Evolutionary conservation across 2,329 filamentous ascomycete species (phyloP).

Genomic region (Talaromyces sp.): DNA sequence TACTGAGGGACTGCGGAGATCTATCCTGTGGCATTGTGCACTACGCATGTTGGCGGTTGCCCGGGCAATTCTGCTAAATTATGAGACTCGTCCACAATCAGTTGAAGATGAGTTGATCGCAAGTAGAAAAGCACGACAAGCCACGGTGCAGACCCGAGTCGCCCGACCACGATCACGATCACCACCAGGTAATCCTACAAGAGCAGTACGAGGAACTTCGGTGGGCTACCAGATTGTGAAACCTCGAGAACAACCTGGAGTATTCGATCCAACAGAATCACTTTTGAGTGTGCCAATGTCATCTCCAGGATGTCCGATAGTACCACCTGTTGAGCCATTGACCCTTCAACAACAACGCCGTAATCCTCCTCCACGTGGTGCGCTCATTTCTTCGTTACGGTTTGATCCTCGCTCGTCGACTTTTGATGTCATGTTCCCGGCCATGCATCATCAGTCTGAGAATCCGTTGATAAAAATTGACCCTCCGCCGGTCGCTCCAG

Average conservation of each 20-base stretch:
- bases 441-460: neutral
- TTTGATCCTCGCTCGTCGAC: conserved; percentile 15
- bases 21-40: conserved; percentile 31
- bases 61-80: conserved; percentile 34
- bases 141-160: neutral
- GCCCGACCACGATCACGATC: neutral
- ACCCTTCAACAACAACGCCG: neutral
- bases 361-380: neutral
- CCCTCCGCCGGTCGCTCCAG: conserved; percentile 9
- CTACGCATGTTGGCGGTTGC: conserved; percentile 31
- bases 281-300: neutral
- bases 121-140: neutral
- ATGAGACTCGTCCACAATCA: conserved; percentile 23
- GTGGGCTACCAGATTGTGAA: neutral
- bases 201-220: neutral
- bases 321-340: neutral
- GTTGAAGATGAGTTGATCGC: conserved; percentile 7
- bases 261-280: neutral
- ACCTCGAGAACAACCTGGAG: neutral
- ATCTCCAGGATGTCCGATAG: neutral
- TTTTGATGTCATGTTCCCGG: conserved; percentile 14
- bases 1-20: conserved; percentile 26
- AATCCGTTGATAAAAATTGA: conserved; percentile 2
- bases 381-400: conserved; percentile 14
- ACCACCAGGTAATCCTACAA: neutral